Evolutionary conservation across 2,329 filamentous ascomycete genomes (phyloP), one percentile per base, ranked within the genome.

Genomic region (Fusarium duplospermum): DNA sequence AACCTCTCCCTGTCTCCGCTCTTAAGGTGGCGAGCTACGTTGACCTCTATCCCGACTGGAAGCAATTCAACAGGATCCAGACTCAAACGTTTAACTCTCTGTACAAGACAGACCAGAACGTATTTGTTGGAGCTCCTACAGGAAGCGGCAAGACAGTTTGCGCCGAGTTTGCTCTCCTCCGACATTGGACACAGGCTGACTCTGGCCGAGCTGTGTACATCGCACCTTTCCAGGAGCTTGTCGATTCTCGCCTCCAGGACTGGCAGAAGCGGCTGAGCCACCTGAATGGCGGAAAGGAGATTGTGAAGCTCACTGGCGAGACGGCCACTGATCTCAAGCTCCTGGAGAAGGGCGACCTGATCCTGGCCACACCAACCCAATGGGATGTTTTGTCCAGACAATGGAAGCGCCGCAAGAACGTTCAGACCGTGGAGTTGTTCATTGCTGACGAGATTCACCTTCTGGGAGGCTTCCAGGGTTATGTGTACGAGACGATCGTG

Each of bases 61-160:
- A 91, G 65, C 91, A 93, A 72, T 99, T 99, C 87, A 99, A 99
- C 86, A 96, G 96, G 82, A 93, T 99, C 14, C 97, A 99, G 83
- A 98, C 96, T 0, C 96, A 99, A 81, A 94, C 94, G 0, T 99
- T 98, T 87, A 98, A 98, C 80, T 95, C 95, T 1, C 86, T 99
- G 0, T 98, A 94, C 81, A 92, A 93, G 57, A 93, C 94, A 0
- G 94, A 98, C 80, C 94, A 98, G 77, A 98, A 97, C 78, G 95
- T 98, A 24, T 94, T 99, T 72, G 86, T 99, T 72, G 95, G 94
- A 54, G 93, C 96, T n/a, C 93, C 96, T 1, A 95, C 95, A 10
- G 96, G 96, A 50, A 98, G 94, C 80, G 96, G 96, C 68, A 99
- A 99, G 88, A 98, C 96, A 2, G 92, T 98, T 2, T 98, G 96